Evolutionary conservation across 768 basidiomycete species (phyloP), one percentile per base, ranked within the genome.

Genomic region (Suillus clintonianus): DNA sequence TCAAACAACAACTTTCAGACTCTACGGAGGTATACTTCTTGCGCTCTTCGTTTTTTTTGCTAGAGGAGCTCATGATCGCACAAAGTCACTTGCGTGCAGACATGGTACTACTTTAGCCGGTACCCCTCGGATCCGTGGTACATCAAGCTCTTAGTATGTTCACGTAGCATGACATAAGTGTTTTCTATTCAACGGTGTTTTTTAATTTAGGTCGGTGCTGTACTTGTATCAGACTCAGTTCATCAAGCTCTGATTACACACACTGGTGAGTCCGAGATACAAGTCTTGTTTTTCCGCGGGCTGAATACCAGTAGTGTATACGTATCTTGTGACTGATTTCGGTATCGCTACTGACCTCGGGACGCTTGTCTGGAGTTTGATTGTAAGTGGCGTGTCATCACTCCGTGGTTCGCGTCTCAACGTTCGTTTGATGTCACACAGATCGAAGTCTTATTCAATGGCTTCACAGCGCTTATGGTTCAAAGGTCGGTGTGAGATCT

Each of bases 181-280:
- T 36, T 15, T 14, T 11, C 17, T 53, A 53, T 9, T 22, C 30
- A 43, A 74, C 36, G 43, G 27, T 19, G 15, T 30, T 59, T 13
- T 53, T 19, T 41, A 34, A 41, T 30, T 11, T 42, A 88, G 86
- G 87, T 87, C 30, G 76, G 70, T 32, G 74, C 75, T 11, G 82
- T 84, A 7, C 79, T 86, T 74, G 0, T 78, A 3, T 82, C 81
- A 57, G 86, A 88, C 64, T 84, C 83, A 0, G 64, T 80, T 0
- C 85, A 87, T 64, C 86, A 88, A 67, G 76, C 72, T 1, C 69
- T 87, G 34, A 85, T 88, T 62, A 79, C 82, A 0, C 85, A 88
- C 64, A 78, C 80, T 4, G 71, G 86, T 82, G 68, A 58, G 76
- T 67, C 1, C 22, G 14, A 6, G 55, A 45, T 9, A 14, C 27